These are phyloP conservation scores for Trichophyton mentagrophytes DNA, from an alignment of 2,329 filamentous ascomycete species.

Conservation along the genomic window DNA sequence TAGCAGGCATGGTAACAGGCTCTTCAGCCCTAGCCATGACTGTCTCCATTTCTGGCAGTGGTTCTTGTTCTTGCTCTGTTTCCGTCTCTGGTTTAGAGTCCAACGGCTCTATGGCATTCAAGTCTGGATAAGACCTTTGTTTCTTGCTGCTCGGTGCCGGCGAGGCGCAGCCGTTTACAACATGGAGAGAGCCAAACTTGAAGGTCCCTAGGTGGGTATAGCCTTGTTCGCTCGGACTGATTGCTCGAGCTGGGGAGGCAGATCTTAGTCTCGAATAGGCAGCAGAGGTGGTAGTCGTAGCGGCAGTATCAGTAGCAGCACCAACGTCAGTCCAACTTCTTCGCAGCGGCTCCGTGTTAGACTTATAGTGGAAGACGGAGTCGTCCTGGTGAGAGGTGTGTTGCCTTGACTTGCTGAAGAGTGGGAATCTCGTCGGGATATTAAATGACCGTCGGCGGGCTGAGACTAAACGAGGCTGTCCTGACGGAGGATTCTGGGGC, in stretches of 20 bases:
- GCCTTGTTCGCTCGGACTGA: neutral
- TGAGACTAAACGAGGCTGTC: constrained; percentile 1
- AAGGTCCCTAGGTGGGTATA: neutral
- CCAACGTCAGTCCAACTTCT: constrained; percentile 2
- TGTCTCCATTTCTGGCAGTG: neutral
- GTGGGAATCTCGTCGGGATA: neutral
- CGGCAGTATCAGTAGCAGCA: neutral
- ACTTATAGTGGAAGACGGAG: neutral
- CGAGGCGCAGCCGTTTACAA: neutral
- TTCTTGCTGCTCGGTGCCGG: neutral
- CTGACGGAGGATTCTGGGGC: neutral
- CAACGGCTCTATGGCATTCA: neutral
- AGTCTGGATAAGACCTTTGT: constrained; percentile 1
- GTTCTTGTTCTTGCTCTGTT: no score
- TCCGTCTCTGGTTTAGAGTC: neutral
- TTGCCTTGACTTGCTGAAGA: neutral
- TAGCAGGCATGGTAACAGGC: neutral
- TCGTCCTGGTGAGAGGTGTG: neutral
- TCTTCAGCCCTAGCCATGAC: neutral
- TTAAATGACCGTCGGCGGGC: constrained; percentile 5
- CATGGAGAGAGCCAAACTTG: constrained; percentile 1
- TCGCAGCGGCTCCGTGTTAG: neutral
- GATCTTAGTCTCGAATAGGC: neutral
- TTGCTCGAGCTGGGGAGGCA: neutral
- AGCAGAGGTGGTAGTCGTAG: neutral